phyloP scores from a whole-genome alignment of 768 basidiomycete genomes.

The Lentinula detonsa region DNA sequence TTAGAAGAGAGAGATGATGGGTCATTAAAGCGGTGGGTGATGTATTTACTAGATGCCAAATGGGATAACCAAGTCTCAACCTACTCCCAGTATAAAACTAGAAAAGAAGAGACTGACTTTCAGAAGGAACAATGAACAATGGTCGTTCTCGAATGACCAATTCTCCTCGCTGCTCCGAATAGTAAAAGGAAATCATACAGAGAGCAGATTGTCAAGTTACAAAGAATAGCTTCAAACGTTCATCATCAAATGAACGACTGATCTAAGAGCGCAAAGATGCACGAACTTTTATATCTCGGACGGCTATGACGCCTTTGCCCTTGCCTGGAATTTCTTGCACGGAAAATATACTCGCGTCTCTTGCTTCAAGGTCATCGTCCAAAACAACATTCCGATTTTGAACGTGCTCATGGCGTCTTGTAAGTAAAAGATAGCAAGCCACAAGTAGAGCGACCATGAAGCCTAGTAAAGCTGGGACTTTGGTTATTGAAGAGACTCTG shows the following conservation, averaged over 20 bases:
- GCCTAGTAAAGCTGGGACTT: background rate
- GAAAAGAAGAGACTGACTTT: slow-evolving; percentile 29
- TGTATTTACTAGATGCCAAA: slow-evolving; percentile 26
- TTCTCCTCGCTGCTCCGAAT: slow-evolving; percentile 46
- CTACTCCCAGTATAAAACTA: background rate
- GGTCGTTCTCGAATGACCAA: slow-evolving; percentile 49
- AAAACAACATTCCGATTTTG: background rate
- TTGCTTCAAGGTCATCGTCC: background rate
- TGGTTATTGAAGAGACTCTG: background rate
- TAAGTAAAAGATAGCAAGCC: background rate
- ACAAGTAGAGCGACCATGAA: background rate
- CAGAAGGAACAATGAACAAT: slow-evolving; percentile 43
- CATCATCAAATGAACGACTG: background rate
- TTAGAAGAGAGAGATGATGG: slow-evolving; percentile 25
- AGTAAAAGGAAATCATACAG: background rate
- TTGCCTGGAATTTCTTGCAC: slow-evolving; percentile 48
- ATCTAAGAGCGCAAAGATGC: background rate
- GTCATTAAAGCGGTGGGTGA: slow-evolving; percentile 42
- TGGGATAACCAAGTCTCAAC: background rate
- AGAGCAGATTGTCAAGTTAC: slow-evolving; percentile 1
- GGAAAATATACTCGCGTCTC: slow-evolving; percentile 18
- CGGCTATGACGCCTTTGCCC: slow-evolving; percentile 50
- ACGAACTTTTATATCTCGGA: slow-evolving; percentile 42
- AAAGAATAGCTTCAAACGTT: slow-evolving; percentile 1
- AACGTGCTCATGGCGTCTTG: background rate